Percentiles rank a stretch among this genome's conserved stretches.
Evolutionary conservation across 805 yeast genomes (phyloP).

Genomic region (Lipomyces yamanashiensis): DNA sequence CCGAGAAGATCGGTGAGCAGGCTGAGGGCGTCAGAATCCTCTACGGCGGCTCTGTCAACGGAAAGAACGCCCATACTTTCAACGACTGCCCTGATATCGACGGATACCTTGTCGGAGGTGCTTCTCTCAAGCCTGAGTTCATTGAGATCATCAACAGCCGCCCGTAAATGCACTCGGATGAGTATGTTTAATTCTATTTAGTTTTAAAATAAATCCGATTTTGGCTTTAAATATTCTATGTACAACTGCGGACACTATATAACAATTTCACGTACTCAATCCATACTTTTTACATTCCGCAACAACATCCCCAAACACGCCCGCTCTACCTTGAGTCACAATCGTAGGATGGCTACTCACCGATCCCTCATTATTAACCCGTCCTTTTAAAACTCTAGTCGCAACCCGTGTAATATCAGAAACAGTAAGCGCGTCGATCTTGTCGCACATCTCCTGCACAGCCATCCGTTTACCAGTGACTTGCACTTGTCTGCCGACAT

Average conservation of each 20-base stretch:
- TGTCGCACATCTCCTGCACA: conserved; percentile 77
- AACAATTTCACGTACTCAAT: conserved; percentile 53
- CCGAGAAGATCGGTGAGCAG: conserved; percentile 75
- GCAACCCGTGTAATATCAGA: conserved; percentile 77
- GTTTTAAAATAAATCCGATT: no score
- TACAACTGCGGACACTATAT: not conserved
- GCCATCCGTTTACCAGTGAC: conserved; percentile 69
- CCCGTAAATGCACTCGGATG: conserved; percentile 1
- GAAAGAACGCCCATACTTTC: conserved; percentile 87
- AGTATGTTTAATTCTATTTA: not conserved
- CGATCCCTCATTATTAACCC: conserved; percentile 52
- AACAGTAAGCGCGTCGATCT: conserved; percentile 70
- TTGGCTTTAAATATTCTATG: not conserved
- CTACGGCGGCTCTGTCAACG: conserved; percentile 99
- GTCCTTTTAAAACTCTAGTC: conserved; percentile 71
- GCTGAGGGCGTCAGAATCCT: conserved; percentile 85
- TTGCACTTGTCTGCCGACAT: conserved; percentile 92
- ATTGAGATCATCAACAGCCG: conserved; percentile 78
- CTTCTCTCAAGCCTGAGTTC: conserved; percentile 97
- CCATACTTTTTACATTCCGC: conserved; percentile 71
- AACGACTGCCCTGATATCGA: conserved; percentile 92
- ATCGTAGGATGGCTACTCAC: conserved; percentile 77
- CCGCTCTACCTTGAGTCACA: conserved; percentile 87
- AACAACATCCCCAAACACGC: conserved; percentile 81
- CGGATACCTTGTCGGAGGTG: conserved; percentile 99